Evolutionary conservation across 2,329 filamentous ascomycete species (phyloP).

Genomic region (Amylocarpus encephaloides): DNA sequence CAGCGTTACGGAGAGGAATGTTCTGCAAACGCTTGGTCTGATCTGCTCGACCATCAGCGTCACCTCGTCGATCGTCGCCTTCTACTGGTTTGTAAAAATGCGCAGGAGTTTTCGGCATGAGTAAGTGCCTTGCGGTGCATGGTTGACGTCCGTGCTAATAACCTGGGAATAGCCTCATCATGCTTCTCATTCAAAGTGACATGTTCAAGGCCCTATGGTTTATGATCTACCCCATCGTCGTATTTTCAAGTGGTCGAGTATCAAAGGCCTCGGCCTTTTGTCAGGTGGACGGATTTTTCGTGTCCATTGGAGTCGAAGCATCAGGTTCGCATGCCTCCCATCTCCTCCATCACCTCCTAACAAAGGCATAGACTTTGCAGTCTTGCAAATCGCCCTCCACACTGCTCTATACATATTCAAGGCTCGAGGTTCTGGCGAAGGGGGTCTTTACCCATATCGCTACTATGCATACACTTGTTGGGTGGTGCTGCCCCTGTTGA

Average conservation of each 20-base stretch:
- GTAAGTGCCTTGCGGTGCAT: slow-evolving; percentile 38
- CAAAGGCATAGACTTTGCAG: slow-evolving; percentile 51
- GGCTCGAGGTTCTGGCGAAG: slow-evolving; percentile 44
- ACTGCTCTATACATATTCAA: slow-evolving; percentile 66
- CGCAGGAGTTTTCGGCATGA: slow-evolving; percentile 67
- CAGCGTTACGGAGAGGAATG: slow-evolving; percentile 17
- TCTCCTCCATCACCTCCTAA: slow-evolving; percentile 4
- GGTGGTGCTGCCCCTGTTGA: slow-evolving; percentile 50
- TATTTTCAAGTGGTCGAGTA: slow-evolving; percentile 47
- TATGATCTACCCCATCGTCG: slow-evolving; percentile 56
- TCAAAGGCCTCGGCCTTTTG: slow-evolving; percentile 51
- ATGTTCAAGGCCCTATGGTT: slow-evolving; percentile 65
- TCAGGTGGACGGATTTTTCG: slow-evolving; percentile 62
- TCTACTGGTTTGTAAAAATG: slow-evolving; percentile 72
- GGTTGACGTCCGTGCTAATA: slow-evolving; percentile 15
- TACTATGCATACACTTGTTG: slow-evolving; percentile 52
- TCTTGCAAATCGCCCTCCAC: slow-evolving; percentile 68
- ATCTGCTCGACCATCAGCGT: slow-evolving; percentile 48
- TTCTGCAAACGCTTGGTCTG: slow-evolving; percentile 31
- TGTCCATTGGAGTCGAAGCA: slow-evolving; percentile 60
- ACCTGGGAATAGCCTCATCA: slow-evolving; percentile 52
- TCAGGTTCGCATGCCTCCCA: slow-evolving; percentile 39
- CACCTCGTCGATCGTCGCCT: slow-evolving; percentile 46
- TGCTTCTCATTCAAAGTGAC: slow-evolving; percentile 67
- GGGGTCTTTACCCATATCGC: slow-evolving; percentile 64